Conservation (phyloP, 331 rosid species). For the Ulmus americana region DNA sequence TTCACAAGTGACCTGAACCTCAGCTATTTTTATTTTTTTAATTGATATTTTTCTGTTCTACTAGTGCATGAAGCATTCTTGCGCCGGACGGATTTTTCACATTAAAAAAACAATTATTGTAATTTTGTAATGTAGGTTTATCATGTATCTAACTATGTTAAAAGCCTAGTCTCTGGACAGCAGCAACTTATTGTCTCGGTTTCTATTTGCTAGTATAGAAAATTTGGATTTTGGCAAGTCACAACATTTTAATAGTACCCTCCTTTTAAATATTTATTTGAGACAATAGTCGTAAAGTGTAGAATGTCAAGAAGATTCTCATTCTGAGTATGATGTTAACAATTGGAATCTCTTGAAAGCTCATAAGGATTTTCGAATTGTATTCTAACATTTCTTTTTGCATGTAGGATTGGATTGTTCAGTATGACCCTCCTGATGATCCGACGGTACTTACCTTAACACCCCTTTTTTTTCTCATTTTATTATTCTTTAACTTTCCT, state of each 20-base stretch:
- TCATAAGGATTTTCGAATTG: background rate
- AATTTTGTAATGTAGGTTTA: background rate
- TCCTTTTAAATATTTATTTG: background rate
- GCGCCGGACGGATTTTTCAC: background rate
- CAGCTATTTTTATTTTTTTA: background rate
- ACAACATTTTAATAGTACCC: background rate
- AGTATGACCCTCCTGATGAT: slow-evolving; percentile 95
- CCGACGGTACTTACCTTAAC: slow-evolving; percentile 56
- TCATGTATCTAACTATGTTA: too few relatives aligned
- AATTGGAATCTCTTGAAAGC: background rate
- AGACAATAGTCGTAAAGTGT: background rate
- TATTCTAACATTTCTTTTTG: slow-evolving; percentile 9
- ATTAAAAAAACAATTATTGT: background rate
- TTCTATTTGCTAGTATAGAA: background rate
- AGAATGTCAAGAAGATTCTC: background rate
- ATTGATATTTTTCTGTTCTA: background rate
- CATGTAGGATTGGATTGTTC: slow-evolving; percentile 94
- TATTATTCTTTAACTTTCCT: slow-evolving; percentile 1
- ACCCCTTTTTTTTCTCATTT: background rate
- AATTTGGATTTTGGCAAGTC: background rate
- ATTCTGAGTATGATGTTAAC: too few relatives aligned
- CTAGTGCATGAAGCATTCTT: background rate
- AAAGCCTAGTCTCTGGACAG: background rate
- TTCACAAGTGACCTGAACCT: background rate
- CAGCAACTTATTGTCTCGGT: background rate